Base-by-base conservation (phyloP, 2,329 filamentous ascomycete genomes). In the Metarhizium brunneum region DNA sequence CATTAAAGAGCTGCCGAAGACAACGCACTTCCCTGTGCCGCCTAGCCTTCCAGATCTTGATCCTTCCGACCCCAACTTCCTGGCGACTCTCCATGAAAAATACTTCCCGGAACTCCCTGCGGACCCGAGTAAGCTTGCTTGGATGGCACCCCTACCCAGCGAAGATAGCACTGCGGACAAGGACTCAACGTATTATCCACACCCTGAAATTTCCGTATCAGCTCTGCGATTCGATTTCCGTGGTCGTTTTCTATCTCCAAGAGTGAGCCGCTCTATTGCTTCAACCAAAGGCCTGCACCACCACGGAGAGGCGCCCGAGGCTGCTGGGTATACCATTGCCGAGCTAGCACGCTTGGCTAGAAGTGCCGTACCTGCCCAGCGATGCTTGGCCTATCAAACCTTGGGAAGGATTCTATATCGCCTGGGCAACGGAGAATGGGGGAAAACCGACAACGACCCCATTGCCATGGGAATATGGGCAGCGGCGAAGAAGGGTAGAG, bases 311-410 rank as follows among this genome's bases (percentile, higher is more conserved):
- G 92, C 92, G 1, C 94, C 94, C 16, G 90, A 95, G 70, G 90
- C 92, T 1, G 94, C 94, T 0, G 94, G 94, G 0, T 99, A 99
- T 71, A 97, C 94, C 0, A 82, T 99, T 35, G 83, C 85, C 0
- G 94, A 99, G 70, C 77, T 99, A 1, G 86, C 90, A 1, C 83
- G 87, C 36, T 79, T 96, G 2, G 85, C 90, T 4, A 81, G 92
- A 38, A 95, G 89, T 55, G 84, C 85, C 0, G 90, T 96, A 20
- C 83, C 94, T 0, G 86, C 88, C 0, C 94, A 99, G 74, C 76
- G 92, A 11, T 96, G 94, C 65, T 81, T 97, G 59, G 90, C 94
- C 0, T 96, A 90, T 70, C 92, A 96, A 71, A 92, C 92, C 0
- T 75, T 97, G 1, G 94, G 94, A 0, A 80, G 94, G 20, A 81